Percentiles rank a stretch among this genome's conserved stretches.
Evolutionary conservation across 148 eudicot species (phyloP).

Genomic region (Amaranthus hypochondriacus): DNA sequence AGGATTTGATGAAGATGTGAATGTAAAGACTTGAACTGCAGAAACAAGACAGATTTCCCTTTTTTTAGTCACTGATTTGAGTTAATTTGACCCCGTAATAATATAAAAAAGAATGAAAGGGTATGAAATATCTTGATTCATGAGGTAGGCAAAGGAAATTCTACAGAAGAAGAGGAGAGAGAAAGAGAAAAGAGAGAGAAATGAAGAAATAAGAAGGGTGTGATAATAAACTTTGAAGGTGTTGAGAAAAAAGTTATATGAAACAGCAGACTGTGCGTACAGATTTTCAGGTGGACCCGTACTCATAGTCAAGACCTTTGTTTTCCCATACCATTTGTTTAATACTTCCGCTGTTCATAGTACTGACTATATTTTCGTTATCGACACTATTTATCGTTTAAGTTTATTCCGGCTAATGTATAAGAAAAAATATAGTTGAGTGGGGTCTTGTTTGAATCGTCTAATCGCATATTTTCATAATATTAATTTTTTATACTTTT

Average conservation of each 20-base stretch:
- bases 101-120: neutral
- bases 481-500: too few species aligned
- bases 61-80: neutral
- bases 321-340: neutral
- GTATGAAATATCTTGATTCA: conserved; percentile 17
- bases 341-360: too few species aligned
- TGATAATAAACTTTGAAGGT: conserved; percentile 30
- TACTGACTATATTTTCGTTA: too few species aligned
- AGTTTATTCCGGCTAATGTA: too few species aligned
- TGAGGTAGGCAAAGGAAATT: neutral
- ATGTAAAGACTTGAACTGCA: conserved; percentile 44
- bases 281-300: conserved; percentile 62
- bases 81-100: neutral
- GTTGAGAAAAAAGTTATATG: conserved; percentile 24
- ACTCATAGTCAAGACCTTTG: conserved; percentile 37
- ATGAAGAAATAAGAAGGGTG: neutral
- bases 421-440: too few species aligned
- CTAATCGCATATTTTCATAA: too few species aligned
- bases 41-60: conserved; percentile 25
- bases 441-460: too few species aligned
- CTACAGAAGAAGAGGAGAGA: conserved; percentile 10
- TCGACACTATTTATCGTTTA: too few species aligned
- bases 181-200: conserved; percentile 16
- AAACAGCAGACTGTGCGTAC: conserved; percentile 59
- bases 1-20: conserved; percentile 33